Evolutionary conservation across 306 rosid species (phyloP).

Genomic region (Cucurbita moschata): DNA sequence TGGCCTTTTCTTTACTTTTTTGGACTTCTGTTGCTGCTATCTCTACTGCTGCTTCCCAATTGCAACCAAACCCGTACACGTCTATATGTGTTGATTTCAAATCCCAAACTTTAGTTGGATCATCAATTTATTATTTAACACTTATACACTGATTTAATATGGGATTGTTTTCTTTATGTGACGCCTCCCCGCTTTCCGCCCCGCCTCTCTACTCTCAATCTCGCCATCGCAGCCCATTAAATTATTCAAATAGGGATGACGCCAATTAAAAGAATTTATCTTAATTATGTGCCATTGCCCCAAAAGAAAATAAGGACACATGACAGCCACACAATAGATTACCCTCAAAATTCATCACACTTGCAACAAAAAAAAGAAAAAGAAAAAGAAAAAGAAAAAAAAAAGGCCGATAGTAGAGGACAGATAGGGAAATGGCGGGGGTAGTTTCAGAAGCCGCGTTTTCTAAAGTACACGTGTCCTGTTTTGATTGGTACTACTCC

Average conservation of each 20-base stretch:
- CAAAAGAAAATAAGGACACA: neutral
- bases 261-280: too few relatives aligned
- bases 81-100: neutral
- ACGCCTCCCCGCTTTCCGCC: too few relatives aligned
- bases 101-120: neutral
- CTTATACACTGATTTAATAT: too few relatives aligned
- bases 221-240: too few relatives aligned
- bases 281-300: neutral
- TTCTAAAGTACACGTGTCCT: constrained; percentile 5
- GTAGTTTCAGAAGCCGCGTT: constrained; percentile 2
- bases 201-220: too few relatives aligned
- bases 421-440: neutral
- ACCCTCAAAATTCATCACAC: neutral
- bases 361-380: neutral
- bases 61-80: neutral
- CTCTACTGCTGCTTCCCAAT: neutral
- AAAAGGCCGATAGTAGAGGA: too few relatives aligned
- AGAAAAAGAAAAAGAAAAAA: too few relatives aligned
- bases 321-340: neutral
- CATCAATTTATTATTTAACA: too few relatives aligned
- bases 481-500: neutral
- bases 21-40: neutral
- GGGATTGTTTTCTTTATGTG: too few relatives aligned
- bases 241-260: too few relatives aligned
- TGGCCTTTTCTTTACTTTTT: neutral